A percentile compares a stretch with the other conserved stretches of the same genome.
phyloP scores from a whole-genome alignment of 495 filamentous ascomycete genomes.

The Penicillium robsamsonii region DNA sequence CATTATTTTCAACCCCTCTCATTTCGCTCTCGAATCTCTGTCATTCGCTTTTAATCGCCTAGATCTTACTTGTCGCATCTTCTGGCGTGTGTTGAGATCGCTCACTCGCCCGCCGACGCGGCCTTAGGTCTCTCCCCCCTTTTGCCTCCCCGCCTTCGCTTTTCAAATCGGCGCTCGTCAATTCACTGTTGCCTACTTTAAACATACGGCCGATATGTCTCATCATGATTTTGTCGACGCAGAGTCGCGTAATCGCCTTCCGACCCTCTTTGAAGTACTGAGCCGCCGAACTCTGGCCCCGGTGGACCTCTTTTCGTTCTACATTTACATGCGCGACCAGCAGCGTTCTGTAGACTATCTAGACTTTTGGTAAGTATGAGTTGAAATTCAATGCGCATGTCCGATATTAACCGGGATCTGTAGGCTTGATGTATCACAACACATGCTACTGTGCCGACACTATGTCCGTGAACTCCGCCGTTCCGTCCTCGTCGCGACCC shows the following conservation, averaged over 20 bases:
- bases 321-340: slow-evolving; percentile 99
- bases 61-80: slow-evolving; percentile 2
- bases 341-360: slow-evolving; percentile 96
- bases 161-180: slow-evolving; percentile 24
- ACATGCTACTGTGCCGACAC: slow-evolving; percentile 96
- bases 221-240: slow-evolving; percentile 33
- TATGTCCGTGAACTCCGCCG: slow-evolving; percentile 94
- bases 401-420: slow-evolving; percentile 2
- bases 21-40: slow-evolving; percentile 7
- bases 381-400: background rate
- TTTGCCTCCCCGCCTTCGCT: slow-evolving; percentile 19
- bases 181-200: slow-evolving; percentile 15
- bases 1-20: slow-evolving; percentile 16
- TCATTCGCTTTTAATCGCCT: slow-evolving; percentile 9
- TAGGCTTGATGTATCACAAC: slow-evolving; percentile 98
- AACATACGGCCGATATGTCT: slow-evolving; percentile 31
- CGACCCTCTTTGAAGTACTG: slow-evolving; percentile 91
- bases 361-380: slow-evolving; percentile 80
- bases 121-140: slow-evolving; percentile 19
- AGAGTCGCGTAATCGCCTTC: slow-evolving; percentile 74
- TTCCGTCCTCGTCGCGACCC: slow-evolving; percentile 89
- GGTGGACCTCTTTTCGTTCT: slow-evolving; percentile 96
- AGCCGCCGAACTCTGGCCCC: slow-evolving; percentile 87
- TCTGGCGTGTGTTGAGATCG: slow-evolving; percentile 10
- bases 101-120: slow-evolving; percentile 13